Evolutionary conservation across 768 basidiomycete genomes (phyloP).

Genomic region (Pleurotus ostreatus): DNA sequence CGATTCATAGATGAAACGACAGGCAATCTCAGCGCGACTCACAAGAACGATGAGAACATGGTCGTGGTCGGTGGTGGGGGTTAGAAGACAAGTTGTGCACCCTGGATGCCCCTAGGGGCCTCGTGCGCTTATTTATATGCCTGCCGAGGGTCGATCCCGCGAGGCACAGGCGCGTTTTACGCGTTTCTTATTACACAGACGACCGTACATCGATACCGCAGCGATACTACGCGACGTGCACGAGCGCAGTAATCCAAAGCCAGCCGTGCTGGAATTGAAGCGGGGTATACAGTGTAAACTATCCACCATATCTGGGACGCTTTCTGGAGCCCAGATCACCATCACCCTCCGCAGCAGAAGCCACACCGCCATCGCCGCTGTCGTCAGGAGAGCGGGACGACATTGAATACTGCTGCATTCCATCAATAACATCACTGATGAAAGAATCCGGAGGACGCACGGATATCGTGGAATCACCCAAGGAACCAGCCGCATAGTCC

Average conservation of each 20-base stretch:
- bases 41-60: constrained; percentile 83
- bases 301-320: not conserved
- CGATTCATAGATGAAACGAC: not conserved
- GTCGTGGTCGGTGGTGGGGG: constrained; percentile 19
- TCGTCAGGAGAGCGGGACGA: not conserved
- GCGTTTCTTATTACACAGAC: constrained; percentile 8
- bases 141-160: not conserved
- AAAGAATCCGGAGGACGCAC: not conserved
- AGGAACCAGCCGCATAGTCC: not conserved
- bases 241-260: not conserved
- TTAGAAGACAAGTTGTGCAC: constrained; percentile 7
- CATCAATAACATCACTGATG: no score
- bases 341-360: constrained; percentile 1
- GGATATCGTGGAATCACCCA: no score
- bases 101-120: not conserved
- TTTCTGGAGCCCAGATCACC: not conserved
- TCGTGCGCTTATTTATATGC: not conserved
- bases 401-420: not conserved
- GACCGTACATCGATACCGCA: not conserved
- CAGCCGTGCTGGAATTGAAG: not conserved
- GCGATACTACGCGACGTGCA: not conserved
- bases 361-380: not conserved
- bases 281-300: not conserved
- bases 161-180: not conserved
- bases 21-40: constrained; percentile 30